Percentiles rank a stretch among this genome's conserved stretches.
Conservation (phyloP, 1,284 basidiomycete species). For the Fomes fomentarius region DNA sequence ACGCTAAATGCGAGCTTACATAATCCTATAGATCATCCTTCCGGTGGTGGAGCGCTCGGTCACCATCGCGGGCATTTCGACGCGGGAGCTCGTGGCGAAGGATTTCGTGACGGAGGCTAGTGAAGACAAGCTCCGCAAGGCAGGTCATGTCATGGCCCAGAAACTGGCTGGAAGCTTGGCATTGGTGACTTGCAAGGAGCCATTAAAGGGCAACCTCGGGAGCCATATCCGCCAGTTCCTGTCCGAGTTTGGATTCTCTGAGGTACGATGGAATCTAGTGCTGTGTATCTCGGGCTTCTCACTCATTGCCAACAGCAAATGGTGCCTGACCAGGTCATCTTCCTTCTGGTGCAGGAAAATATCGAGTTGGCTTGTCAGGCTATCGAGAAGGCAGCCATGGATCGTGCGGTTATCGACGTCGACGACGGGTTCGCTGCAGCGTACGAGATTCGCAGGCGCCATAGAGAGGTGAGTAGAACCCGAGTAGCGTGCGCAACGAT, state of each 20-base stretch:
- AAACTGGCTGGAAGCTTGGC: constrained; percentile 97
- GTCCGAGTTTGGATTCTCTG: constrained; percentile 85
- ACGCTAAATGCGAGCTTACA: not conserved
- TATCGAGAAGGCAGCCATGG: constrained; percentile 98
- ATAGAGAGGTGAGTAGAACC: constrained; percentile 70
- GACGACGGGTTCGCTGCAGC: constrained; percentile 88
- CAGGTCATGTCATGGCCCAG: constrained; percentile 96
- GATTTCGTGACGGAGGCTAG: constrained; percentile 96
- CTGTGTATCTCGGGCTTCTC: not conserved
- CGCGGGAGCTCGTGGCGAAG: constrained; percentile 93
- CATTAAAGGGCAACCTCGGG: constrained; percentile 91
- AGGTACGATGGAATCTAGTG: constrained; percentile 45
- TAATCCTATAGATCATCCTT: constrained; percentile 75
- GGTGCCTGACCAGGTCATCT: constrained; percentile 72
- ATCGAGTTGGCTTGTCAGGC: constrained; percentile 93
- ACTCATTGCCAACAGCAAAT: constrained; percentile 43
- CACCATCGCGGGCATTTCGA: constrained; percentile 98
- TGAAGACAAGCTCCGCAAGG: constrained; percentile 89
- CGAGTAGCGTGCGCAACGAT: not conserved
- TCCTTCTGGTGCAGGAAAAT: constrained; percentile 90
- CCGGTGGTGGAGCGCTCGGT: constrained; percentile 99
- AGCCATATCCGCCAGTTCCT: constrained; percentile 85
- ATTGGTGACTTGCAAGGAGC: constrained; percentile 98
- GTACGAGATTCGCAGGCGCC: constrained; percentile 85
- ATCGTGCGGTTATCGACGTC: constrained; percentile 93